Evolutionary conservation across 345 rosid species (phyloP).

Genomic region (Populus deltoides): DNA sequence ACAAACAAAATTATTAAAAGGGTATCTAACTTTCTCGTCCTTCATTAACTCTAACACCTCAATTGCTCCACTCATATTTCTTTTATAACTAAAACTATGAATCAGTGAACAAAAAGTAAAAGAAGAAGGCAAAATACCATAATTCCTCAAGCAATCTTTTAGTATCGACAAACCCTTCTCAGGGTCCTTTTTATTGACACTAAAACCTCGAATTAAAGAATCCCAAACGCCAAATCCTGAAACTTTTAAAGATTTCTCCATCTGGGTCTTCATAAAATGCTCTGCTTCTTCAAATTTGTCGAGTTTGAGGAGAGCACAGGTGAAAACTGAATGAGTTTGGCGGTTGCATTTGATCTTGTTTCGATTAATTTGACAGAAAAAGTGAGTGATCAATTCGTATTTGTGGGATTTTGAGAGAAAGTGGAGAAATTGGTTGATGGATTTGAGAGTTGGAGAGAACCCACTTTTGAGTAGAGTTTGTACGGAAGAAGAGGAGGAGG

Average conservation of each 20-base stretch:
- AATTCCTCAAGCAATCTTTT: constrained; percentile 41
- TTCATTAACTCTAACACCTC: constrained; percentile 67
- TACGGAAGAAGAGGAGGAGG: constrained; percentile 10
- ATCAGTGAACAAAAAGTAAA: constrained; percentile 53
- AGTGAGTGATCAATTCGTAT: constrained; percentile 29
- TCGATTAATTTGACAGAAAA: constrained; percentile 34
- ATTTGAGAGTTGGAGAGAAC: constrained; percentile 44
- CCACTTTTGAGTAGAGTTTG: constrained; percentile 51
- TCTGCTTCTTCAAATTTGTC: constrained; percentile 57
- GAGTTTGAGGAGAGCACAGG: constrained; percentile 52
- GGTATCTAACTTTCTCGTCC: constrained; percentile 43
- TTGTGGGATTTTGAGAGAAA: constrained; percentile 38
- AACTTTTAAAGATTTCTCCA: constrained; percentile 31
- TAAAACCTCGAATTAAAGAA: constrained; percentile 51
- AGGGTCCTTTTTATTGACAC: constrained; percentile 41
- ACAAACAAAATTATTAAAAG: constrained; percentile 65
- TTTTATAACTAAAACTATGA: constrained; percentile 44
- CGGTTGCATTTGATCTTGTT: constrained; percentile 32
- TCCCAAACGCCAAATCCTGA: constrained; percentile 41
- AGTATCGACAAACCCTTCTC: constrained; percentile 45
- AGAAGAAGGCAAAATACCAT: constrained; percentile 59
- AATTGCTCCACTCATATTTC: constrained; percentile 52
- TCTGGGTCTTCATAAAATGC: constrained; percentile 42
- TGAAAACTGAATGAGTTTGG: constrained; percentile 44
- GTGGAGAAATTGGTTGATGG: constrained; percentile 40